These are phyloP conservation scores for Coemansia sp. DNA, from an alignment of 192 early-diverging fungal genomes.

Conservation along the genomic window DNA sequence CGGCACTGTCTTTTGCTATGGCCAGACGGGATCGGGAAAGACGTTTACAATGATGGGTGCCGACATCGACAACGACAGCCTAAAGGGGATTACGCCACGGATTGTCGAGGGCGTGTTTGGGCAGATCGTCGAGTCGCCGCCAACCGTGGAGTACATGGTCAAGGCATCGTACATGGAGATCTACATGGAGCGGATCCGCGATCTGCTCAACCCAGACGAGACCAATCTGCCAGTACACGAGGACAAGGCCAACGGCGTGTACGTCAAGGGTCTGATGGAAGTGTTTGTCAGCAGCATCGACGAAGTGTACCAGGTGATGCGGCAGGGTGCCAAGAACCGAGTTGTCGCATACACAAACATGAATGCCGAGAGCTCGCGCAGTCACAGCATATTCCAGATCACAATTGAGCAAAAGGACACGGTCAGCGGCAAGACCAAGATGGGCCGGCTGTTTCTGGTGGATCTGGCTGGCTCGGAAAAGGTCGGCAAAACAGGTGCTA, in stretches of 20 bases:
- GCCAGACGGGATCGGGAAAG: constrained; percentile 98
- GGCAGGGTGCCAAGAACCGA: constrained; percentile 82
- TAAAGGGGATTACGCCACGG: constrained; percentile 95
- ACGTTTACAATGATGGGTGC: constrained; percentile 97
- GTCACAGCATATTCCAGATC: constrained; percentile 97
- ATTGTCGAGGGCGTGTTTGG: constrained; percentile 94
- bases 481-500: constrained; percentile 94
- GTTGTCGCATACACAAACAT: constrained; percentile 94
- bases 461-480: constrained; percentile 99
- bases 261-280: constrained; percentile 96
- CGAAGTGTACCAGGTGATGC: constrained; percentile 98
- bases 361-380: constrained; percentile 98
- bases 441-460: constrained; percentile 91
- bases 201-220: constrained; percentile 81
- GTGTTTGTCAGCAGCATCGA: constrained; percentile 93
- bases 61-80: constrained; percentile 86
- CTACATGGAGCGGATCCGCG: constrained; percentile 99
- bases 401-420: constrained; percentile 96
- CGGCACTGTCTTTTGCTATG: constrained; percentile 99
- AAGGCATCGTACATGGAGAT: constrained; percentile 99
- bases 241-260: constrained; percentile 94
- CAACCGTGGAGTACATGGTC: constrained; percentile 96
- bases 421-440: constrained; percentile 81
- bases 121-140: constrained; percentile 86
- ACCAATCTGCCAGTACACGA: constrained; percentile 96